phyloP scores from a whole-genome alignment of 192 early-diverging fungal genomes.

The Coemansia sp. region DNA sequence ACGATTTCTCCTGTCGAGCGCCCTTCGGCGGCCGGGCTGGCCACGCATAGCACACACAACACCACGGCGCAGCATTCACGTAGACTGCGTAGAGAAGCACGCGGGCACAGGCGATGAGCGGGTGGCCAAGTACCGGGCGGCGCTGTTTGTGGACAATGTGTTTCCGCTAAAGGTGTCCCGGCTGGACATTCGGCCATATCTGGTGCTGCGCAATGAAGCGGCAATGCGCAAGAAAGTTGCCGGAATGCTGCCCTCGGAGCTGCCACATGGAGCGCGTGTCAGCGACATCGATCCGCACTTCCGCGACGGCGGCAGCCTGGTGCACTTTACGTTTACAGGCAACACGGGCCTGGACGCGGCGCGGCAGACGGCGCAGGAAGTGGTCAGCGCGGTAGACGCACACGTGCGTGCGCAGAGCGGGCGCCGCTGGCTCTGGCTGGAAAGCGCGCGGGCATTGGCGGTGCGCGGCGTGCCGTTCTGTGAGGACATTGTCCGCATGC shows the following conservation, averaged over 20 bases:
- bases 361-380: conserved; percentile 6
- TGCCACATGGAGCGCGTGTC: conserved; percentile 33
- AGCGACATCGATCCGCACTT: conserved; percentile 30
- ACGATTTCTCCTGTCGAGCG: background rate
- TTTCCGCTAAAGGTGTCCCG: conserved; percentile 48
- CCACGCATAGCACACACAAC: background rate
- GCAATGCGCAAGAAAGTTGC: conserved; percentile 27
- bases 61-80: conserved; percentile 13
- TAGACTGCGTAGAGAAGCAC: conserved; percentile 10
- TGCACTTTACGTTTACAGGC: conserved; percentile 36
- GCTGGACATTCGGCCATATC: conserved; percentile 45
- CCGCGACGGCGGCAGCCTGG: conserved; percentile 45
- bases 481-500: conserved; percentile 62
- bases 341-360: conserved; percentile 8
- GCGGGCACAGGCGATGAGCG: background rate
- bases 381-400: conserved; percentile 26
- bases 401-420: conserved; percentile 56
- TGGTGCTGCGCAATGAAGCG: conserved; percentile 31
- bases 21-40: background rate
- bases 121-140: conserved; percentile 29
- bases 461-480: conserved; percentile 68
- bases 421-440: conserved; percentile 66
- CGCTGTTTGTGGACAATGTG: conserved; percentile 47
- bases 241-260: conserved; percentile 18
- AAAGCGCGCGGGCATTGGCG: conserved; percentile 58